These are phyloP conservation scores for Boletus rubescentipes DNA, from an alignment of 768 basidiomycete species.

Conservation along the genomic window DNA sequence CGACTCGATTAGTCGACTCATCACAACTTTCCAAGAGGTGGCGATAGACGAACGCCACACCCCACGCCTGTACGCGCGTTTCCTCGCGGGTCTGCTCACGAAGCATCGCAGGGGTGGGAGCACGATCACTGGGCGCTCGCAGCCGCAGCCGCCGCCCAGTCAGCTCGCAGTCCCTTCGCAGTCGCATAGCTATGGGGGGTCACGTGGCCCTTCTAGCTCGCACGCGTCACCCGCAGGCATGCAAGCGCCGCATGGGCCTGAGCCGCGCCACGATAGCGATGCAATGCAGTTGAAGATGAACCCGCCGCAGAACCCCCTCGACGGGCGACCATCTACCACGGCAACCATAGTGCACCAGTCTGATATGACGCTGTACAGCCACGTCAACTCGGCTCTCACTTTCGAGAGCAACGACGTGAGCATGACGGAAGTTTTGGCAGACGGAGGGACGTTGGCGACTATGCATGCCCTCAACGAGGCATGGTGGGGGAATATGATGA, in stretches of 20 bases:
- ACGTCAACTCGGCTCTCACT: background rate
- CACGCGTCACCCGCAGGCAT: conserved; percentile 20
- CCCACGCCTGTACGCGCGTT: conserved; percentile 76
- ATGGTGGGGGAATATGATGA: conserved; percentile 83
- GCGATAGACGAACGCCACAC: conserved; percentile 83
- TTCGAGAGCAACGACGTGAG: conserved; percentile 17
- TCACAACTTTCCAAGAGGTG: conserved; percentile 69
- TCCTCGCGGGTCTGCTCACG: conserved; percentile 69
- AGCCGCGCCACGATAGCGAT: conserved; percentile 20
- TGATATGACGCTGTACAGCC: conserved; percentile 45
- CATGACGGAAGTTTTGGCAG: conserved; percentile 31
- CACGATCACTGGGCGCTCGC: conserved; percentile 50
- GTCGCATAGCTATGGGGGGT: conserved; percentile 17
- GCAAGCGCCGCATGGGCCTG: conserved; percentile 13
- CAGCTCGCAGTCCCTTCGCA: conserved; percentile 25
- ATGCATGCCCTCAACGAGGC: conserved; percentile 71
- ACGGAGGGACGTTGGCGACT: conserved; percentile 62
- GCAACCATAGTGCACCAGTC: conserved; percentile 15
- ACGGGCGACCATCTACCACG: background rate
- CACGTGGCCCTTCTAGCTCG: conserved; percentile 32
- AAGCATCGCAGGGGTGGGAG: conserved; percentile 68
- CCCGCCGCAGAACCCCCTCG: background rate
- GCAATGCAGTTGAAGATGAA: conserved; percentile 34
- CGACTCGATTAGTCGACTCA: conserved; percentile 67
- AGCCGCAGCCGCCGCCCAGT: conserved; percentile 47